phyloP scores from a whole-genome alignment of 2,329 filamentous ascomycete genomes.

The Zymoseptoria pseudotritici region DNA sequence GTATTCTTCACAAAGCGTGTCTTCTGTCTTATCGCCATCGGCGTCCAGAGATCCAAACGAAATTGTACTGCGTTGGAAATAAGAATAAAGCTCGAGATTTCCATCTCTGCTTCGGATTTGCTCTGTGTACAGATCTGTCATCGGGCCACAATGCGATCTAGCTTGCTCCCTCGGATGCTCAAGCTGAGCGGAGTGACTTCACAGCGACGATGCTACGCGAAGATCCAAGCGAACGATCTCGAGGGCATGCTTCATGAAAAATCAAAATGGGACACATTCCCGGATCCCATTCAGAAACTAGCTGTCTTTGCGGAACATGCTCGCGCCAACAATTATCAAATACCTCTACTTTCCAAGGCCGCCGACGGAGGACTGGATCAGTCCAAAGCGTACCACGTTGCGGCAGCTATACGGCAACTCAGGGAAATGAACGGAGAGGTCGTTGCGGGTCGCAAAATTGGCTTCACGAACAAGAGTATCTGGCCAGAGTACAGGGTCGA shows the following conservation, averaged over 20 bases:
- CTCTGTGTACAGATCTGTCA: background rate
- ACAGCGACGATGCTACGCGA: slow-evolving; percentile 2
- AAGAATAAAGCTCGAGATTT: background rate
- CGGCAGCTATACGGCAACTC: slow-evolving; percentile 17
- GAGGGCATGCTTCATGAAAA: slow-evolving; percentile 18
- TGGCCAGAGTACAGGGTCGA: slow-evolving; percentile 16
- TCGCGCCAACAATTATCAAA: slow-evolving; percentile 17
- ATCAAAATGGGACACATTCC: slow-evolving; percentile 14
- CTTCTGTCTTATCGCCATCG: background rate
- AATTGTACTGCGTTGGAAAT: background rate
- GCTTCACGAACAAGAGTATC: slow-evolving; percentile 15
- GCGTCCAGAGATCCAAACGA: background rate
- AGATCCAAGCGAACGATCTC: slow-evolving; percentile 12
- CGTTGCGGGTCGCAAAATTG: slow-evolving; percentile 15
- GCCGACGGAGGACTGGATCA: slow-evolving; percentile 14
- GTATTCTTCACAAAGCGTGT: background rate
- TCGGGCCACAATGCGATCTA: background rate
- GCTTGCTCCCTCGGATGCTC: background rate
- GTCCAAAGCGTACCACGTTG: slow-evolving; percentile 16
- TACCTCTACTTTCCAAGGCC: slow-evolving; percentile 17
- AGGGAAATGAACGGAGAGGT: slow-evolving; percentile 19
- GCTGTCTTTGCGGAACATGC: slow-evolving; percentile 20
- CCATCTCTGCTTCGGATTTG: background rate
- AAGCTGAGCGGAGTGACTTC: background rate
- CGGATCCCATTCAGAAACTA: slow-evolving; percentile 13